Evolutionary conservation across 2,329 filamentous ascomycete species (phyloP).

Genomic region (Teratosphaeria zuluensis): DNA sequence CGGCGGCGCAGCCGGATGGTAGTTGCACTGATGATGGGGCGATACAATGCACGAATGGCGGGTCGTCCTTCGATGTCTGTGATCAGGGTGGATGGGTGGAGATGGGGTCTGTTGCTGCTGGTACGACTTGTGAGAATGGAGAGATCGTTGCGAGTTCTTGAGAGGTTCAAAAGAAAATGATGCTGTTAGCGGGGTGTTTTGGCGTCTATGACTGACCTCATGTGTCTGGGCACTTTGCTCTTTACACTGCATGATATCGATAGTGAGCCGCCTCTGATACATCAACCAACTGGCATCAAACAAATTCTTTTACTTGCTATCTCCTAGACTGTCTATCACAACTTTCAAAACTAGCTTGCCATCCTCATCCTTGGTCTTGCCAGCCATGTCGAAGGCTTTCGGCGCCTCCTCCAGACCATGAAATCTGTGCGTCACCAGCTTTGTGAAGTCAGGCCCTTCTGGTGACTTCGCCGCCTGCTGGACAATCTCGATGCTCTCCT

Average conservation of each 20-base stretch:
- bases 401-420: conserved; percentile 53
- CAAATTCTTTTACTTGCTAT: background rate
- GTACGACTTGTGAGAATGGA: conserved; percentile 21
- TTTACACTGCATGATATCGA: background rate
- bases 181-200: background rate
- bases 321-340: conserved; percentile 31
- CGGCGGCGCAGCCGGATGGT: conserved; percentile 20
- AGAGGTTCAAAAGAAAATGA: background rate
- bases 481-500: conserved; percentile 55
- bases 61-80: conserved; percentile 22
- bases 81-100: conserved; percentile 23
- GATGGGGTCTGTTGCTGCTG: conserved; percentile 23
- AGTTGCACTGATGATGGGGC: conserved; percentile 17
- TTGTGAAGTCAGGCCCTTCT: conserved; percentile 53
- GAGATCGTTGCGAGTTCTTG: conserved; percentile 12
- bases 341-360: conserved; percentile 66
- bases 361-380: conserved; percentile 55
- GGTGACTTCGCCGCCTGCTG: conserved; percentile 31
- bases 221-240: background rate
- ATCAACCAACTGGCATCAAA: background rate
- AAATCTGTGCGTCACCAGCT: conserved; percentile 65
- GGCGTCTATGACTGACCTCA: background rate
- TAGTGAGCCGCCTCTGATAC: background rate
- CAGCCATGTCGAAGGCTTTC: conserved; percentile 60
- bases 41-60: conserved; percentile 19